These are phyloP conservation scores for Ophiostoma sp. DNA, from an alignment of 2,329 filamentous ascomycete genomes.

Conservation along the genomic window DNA sequence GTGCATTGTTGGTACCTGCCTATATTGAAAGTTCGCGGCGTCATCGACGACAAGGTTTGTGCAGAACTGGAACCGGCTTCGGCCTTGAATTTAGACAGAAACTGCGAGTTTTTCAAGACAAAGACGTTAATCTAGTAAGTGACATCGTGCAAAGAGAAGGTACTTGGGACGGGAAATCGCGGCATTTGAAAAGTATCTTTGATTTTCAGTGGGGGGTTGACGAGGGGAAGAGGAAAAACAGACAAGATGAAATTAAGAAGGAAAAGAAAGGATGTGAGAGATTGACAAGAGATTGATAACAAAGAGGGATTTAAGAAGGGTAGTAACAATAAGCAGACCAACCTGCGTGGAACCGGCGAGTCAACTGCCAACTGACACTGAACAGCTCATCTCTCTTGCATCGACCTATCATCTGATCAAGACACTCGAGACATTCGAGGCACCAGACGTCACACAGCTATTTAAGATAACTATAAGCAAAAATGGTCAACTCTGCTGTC, in stretches of 20 bases:
- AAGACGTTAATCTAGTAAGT: not conserved
- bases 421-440: not conserved
- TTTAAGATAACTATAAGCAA: not conserved
- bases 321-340: not conserved
- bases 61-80: not conserved
- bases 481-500: conserved; percentile 43
- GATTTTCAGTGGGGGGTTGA: not conserved
- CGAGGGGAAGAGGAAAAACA: conserved; percentile 1
- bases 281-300: not conserved
- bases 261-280: not conserved
- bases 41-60: not conserved
- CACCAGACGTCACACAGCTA: not conserved
- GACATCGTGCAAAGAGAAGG: not conserved
- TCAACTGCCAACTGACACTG: not conserved
- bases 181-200: not conserved
- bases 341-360: not conserved
- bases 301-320: conserved; percentile 10
- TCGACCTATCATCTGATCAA: not conserved
- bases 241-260: too few species aligned
- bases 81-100: not conserved
- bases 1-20: not conserved
- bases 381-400: not conserved
- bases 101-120: not conserved
- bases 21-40: not conserved
- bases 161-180: not conserved